Conservation (phyloP, 768 basidiomycete genomes). For the Cystofilobasidium ferigula region DNA sequence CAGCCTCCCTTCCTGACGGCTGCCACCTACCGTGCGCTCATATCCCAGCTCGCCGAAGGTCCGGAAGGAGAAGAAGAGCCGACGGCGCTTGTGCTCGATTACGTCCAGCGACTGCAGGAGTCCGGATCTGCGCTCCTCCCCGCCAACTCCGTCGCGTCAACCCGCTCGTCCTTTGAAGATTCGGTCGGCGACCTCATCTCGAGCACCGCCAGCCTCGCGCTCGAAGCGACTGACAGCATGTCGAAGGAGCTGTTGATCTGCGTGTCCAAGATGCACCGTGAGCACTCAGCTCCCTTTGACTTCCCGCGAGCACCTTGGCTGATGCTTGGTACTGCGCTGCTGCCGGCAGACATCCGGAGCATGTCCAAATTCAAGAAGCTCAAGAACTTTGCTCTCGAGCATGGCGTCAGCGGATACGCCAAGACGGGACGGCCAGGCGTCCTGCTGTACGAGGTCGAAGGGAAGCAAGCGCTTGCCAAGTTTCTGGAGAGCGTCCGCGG, state of each 20-base stretch:
- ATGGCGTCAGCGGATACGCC: background rate
- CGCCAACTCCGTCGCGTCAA: background rate
- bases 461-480: background rate
- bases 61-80: background rate
- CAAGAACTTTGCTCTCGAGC: slow-evolving; percentile 6
- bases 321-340: background rate
- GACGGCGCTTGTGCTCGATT: slow-evolving; percentile 1
- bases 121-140: slow-evolving; percentile 5
- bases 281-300: background rate
- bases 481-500: slow-evolving; percentile 17
- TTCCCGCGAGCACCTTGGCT: background rate
- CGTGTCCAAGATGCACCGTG: slow-evolving; percentile 25
- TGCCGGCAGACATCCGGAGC: slow-evolving; percentile 9
- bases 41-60: background rate
- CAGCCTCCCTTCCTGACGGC: slow-evolving; percentile 9
- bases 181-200: background rate
- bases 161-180: background rate
- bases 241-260: slow-evolving; percentile 14
- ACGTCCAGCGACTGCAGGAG: slow-evolving; percentile 4
- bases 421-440: slow-evolving; percentile 16
- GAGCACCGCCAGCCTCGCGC: background rate
- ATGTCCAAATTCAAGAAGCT: slow-evolving; percentile 19
- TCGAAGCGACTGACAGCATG: background rate
- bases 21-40: background rate
- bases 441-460: slow-evolving; percentile 16